Evolutionary conservation across 805 yeast genomes (phyloP).

Genomic region (Tanozyma kutaoensis): DNA sequence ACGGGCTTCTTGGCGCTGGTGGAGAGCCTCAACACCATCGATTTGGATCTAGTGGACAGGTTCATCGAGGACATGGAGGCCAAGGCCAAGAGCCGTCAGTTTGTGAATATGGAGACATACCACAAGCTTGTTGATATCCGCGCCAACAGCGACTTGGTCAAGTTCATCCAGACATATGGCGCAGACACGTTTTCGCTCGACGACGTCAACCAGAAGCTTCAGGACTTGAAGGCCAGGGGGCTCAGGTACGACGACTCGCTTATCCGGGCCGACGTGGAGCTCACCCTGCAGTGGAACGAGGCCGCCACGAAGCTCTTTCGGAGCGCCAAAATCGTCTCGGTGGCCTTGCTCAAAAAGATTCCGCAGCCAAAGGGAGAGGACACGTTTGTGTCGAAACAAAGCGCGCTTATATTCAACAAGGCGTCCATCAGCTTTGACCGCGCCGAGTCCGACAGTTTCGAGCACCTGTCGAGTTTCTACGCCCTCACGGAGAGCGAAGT

Average conservation of each 20-base stretch:
- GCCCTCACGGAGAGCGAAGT: slow-evolving; percentile 3
- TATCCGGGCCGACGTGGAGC: slow-evolving; percentile 5
- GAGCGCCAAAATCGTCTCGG: slow-evolving; percentile 4
- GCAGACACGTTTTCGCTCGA: slow-evolving; percentile 5
- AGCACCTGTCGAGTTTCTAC: slow-evolving; percentile 12
- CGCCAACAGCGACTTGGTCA: slow-evolving; percentile 14
- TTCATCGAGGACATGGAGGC: slow-evolving; percentile 13
- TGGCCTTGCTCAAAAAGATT: background rate
- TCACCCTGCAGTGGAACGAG: slow-evolving; percentile 13
- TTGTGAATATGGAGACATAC: slow-evolving; percentile 10
- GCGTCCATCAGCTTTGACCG: slow-evolving; percentile 13
- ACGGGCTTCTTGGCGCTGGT: slow-evolving; percentile 6
- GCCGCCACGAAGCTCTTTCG: slow-evolving; percentile 6
- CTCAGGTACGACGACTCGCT: slow-evolving; percentile 6
- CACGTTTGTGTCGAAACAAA: slow-evolving; percentile 9
- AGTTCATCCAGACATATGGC: slow-evolving; percentile 10
- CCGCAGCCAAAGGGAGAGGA: slow-evolving; percentile 6
- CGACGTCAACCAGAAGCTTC: slow-evolving; percentile 12
- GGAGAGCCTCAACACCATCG: slow-evolving; percentile 7
- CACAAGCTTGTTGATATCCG: slow-evolving; percentile 9
- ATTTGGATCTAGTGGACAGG: slow-evolving; percentile 12
- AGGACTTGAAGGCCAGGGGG: slow-evolving; percentile 9
- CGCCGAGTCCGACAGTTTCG: slow-evolving; percentile 11
- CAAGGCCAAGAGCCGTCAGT: slow-evolving; percentile 13
- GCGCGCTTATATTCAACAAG: slow-evolving; percentile 9